Percentiles rank a stretch among this genome's conserved stretches.
These are phyloP conservation scores for Trichoderma sp. DNA, from an alignment of 2,329 filamentous ascomycete species.

Conservation along the genomic window DNA sequence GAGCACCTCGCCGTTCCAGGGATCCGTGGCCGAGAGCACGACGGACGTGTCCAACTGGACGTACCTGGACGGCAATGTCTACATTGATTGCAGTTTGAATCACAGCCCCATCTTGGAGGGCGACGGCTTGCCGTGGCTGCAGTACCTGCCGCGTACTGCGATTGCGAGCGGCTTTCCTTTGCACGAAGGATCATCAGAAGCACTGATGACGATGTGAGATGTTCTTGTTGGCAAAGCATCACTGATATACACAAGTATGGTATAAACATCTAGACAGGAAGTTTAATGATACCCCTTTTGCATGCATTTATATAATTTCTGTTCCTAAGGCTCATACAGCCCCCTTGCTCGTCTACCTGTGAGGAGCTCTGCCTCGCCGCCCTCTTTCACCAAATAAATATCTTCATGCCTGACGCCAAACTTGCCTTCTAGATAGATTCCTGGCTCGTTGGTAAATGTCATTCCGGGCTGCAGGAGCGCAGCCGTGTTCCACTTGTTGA, in stretches of 20 bases:
- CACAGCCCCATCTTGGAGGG: conserved; percentile 37
- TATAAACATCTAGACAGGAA: conserved; percentile 20
- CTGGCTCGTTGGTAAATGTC: conserved; percentile 65
- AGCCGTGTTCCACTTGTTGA: conserved; percentile 61
- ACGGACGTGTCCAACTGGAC: conserved; percentile 38
- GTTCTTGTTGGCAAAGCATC: not conserved
- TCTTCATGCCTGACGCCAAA: conserved; percentile 67
- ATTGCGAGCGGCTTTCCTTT: conserved; percentile 41
- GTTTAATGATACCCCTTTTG: conserved; percentile 26
- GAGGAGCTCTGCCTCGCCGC: conserved; percentile 56
- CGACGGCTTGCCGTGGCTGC: conserved; percentile 35
- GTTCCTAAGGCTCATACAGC: conserved; percentile 52
- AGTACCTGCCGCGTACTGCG: conserved; percentile 35
- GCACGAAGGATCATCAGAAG: not conserved
- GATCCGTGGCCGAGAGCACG: conserved; percentile 36
- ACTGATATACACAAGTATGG: not conserved
- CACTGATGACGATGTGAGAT: not conserved
- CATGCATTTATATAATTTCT: not conserved
- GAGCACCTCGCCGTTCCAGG: conserved; percentile 40
- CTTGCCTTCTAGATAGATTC: conserved; percentile 59
- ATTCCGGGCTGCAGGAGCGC: conserved; percentile 55
- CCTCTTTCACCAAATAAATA: conserved; percentile 57
- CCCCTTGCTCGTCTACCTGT: conserved; percentile 54
- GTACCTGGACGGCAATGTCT: conserved; percentile 39
- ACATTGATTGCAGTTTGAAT: conserved; percentile 39